Evolutionary conservation across 169 alveolate species (phyloP).

Genomic region (Plasmodium vinckei): DNA sequence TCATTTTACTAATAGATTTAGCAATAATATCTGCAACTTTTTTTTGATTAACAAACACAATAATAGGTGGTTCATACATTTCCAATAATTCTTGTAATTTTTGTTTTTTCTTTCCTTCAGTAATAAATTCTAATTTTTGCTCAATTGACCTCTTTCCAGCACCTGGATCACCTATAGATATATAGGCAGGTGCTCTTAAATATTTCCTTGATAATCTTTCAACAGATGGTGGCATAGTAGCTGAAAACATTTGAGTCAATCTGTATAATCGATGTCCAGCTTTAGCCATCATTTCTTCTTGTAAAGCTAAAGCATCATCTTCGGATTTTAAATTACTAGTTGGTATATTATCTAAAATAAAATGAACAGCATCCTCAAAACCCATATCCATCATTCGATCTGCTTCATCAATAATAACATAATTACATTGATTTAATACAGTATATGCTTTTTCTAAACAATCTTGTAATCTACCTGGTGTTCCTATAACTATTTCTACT

Average conservation of each 20-base stretch:
- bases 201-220: conserved; percentile 94
- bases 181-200: conserved; percentile 91
- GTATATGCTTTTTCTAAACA: conserved; percentile 93
- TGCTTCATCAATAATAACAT: conserved; percentile 97
- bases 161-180: conserved; percentile 96
- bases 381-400: conserved; percentile 98
- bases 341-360: conserved; percentile 92
- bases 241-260: conserved; percentile 95
- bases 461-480: conserved; percentile 98
- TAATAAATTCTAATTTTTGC: conserved; percentile 91
- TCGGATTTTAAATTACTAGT: conserved; percentile 88
- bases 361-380: conserved; percentile 95
- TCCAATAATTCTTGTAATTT: conserved; percentile 81
- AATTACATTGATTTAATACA: conserved; percentile 94
- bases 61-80: conserved; percentile 92
- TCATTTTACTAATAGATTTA: conserved; percentile 85
- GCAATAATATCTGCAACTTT: conserved; percentile 93
- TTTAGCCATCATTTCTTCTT: conserved; percentile 89
- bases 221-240: conserved; percentile 97
- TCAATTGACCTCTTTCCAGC: conserved; percentile 95
- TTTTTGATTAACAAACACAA: conserved; percentile 95
- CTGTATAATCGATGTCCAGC: conserved; percentile 92
- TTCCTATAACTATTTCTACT: conserved; percentile 96
- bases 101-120: conserved; percentile 90
- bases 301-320: conserved; percentile 89